phyloP scores from a whole-genome alignment of 179 eudicot genomes.

The Heliamphora pulchella region DNA sequence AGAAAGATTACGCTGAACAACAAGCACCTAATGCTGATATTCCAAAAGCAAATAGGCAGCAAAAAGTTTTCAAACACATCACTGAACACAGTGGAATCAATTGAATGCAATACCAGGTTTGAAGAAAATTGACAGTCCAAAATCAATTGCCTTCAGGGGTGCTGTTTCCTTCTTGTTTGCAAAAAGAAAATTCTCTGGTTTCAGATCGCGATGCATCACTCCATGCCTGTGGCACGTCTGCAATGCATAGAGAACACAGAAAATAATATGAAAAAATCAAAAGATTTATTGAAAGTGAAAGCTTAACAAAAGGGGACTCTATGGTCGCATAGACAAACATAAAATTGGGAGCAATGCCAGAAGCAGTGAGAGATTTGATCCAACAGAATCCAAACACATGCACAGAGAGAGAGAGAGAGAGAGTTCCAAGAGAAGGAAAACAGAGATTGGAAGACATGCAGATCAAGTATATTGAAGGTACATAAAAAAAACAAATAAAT shows the following conservation, averaged over 20 bases:
- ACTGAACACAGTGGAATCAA: too few species aligned
- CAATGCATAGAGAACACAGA: background rate
- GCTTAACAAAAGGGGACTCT: background rate
- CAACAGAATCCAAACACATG: background rate
- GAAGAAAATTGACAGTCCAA: constrained; percentile 59
- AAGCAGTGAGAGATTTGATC: constrained; percentile 3
- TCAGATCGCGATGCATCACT: constrained; percentile 55
- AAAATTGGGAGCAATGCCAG: background rate
- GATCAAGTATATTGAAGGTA: background rate
- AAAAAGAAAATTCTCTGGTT: constrained; percentile 54
- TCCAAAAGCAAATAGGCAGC: background rate
- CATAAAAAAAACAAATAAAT: background rate
- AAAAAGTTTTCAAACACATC: background rate
- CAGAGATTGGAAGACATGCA: background rate
- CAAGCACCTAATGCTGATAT: background rate
- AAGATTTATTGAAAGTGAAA: background rate
- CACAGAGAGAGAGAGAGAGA: background rate
- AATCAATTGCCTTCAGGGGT: constrained; percentile 52
- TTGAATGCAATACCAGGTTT: constrained; percentile 36
- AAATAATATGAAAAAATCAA: background rate
- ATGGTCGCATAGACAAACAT: background rate
- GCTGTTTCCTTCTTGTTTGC: constrained; percentile 31
- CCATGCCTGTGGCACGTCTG: constrained; percentile 55
- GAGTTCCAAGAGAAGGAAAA: background rate
- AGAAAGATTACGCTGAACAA: background rate